Evolutionary conservation across 257 asterid genomes (phyloP).

Genomic region (Prunella vulgaris): DNA sequence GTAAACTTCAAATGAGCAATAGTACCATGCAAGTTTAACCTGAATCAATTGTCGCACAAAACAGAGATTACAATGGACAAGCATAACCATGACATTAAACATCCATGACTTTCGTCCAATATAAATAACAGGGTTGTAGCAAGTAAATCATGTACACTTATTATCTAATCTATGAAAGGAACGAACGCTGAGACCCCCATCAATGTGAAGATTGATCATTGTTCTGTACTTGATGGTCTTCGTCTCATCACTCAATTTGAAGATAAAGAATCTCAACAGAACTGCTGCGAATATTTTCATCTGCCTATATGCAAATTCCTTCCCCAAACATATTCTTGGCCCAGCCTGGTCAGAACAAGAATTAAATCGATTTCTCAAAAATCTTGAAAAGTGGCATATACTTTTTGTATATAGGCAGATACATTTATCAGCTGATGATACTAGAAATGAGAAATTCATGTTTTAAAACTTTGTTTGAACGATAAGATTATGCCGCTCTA

Average conservation of each 20-base stretch:
- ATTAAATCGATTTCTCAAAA: not conserved
- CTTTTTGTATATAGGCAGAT: not conserved
- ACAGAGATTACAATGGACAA: not conserved
- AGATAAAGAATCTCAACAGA: conserved; percentile 33
- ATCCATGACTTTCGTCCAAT: not conserved
- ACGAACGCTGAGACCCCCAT: conserved; percentile 44
- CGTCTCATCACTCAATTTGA: conserved; percentile 37
- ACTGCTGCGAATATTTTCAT: conserved; percentile 57
- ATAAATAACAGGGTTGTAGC: not conserved
- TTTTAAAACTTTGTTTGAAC: not conserved
- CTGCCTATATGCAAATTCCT: conserved; percentile 53
- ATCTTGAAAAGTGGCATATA: too few species aligned
- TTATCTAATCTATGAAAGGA: conserved; percentile 29
- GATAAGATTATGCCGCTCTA: not conserved
- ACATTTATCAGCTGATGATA: not conserved
- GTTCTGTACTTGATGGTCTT: conserved; percentile 42
- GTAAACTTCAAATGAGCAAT: too few species aligned
- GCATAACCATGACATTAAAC: not conserved
- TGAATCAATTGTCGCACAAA: too few species aligned
- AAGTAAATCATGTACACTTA: not conserved
- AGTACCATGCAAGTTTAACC: too few species aligned
- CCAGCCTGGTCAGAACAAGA: conserved; percentile 40
- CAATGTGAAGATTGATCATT: conserved; percentile 52
- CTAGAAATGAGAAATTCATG: not conserved
- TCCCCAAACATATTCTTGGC: conserved; percentile 51